Percentiles rank a stretch among this genome's conserved stretches.
phyloP scores from a whole-genome alignment of 2,329 filamentous ascomycete genomes.

The Hypoxylon sp. region DNA sequence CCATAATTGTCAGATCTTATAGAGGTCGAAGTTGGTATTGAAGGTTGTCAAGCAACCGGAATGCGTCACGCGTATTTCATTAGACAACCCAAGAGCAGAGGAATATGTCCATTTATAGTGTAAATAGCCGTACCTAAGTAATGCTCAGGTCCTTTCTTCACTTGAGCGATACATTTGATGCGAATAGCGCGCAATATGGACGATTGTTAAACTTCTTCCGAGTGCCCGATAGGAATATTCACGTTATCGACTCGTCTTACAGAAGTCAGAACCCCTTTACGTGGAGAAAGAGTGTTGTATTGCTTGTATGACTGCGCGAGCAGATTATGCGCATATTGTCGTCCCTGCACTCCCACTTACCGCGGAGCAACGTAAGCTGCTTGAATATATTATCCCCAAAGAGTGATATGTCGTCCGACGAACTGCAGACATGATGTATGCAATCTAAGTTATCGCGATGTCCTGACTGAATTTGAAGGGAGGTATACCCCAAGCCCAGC shows the following conservation, averaged over 20 bases:
- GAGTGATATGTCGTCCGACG: neutral
- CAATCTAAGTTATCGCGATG: neutral
- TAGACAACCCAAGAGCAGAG: neutral
- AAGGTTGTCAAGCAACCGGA: neutral
- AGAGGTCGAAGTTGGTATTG: neutral
- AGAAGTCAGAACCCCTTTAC: neutral
- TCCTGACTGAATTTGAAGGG: neutral
- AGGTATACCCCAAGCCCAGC: neutral
- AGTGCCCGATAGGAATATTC: neutral
- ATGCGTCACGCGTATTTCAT: neutral
- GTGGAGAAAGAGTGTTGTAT: neutral
- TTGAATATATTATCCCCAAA: conserved; percentile 10
- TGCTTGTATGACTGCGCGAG: neutral
- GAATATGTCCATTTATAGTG: neutral
- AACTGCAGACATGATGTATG: neutral
- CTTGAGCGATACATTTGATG: neutral
- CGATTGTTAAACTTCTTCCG: neutral
- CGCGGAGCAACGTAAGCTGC: neutral
- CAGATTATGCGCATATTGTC: neutral
- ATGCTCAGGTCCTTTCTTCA: neutral
- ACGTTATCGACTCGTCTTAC: neutral
- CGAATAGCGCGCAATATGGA: neutral
- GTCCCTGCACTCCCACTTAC: neutral
- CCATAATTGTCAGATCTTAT: neutral
- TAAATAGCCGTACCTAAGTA: neutral